Percentiles rank a stretch among this genome's conserved stretches.
phyloP scores from a whole-genome alignment of 2,329 filamentous ascomycete species.

The Biscogniauxia sp. region DNA sequence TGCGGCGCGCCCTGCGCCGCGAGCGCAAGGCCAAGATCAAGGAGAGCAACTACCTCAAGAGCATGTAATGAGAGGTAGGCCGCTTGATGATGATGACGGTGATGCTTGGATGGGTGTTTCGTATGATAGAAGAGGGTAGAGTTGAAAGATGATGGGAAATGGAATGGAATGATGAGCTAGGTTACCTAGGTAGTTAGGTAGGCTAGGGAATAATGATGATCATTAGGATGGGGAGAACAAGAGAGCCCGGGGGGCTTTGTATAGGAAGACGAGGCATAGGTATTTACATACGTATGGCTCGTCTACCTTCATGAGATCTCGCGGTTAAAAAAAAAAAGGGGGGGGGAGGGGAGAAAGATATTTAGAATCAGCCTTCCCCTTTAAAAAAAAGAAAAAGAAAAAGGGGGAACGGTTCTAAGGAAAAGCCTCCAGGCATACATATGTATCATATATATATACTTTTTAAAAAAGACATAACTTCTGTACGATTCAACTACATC shows the following conservation, averaged over 20 bases:
- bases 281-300: no score
- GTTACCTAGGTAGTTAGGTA: no score
- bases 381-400: no score
- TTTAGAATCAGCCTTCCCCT: no score
- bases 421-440: not conserved
- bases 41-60: constrained; percentile 82
- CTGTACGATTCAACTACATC: not conserved
- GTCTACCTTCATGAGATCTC: no score
- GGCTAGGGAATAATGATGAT: not conserved
- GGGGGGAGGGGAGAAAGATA: no score
- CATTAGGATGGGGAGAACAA: no score
- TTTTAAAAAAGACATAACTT: not conserved
- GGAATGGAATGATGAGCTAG: not conserved
- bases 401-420: no score
- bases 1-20: constrained; percentile 70
- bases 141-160: not conserved
- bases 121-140: not conserved
- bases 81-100: not conserved
- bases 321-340: no score
- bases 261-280: no score
- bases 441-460: constrained; percentile 1
- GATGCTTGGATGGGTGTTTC: not conserved
- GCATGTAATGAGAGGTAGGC: constrained; percentile 55
- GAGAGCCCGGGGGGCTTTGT: no score
- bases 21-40: constrained; percentile 76